Evolutionary conservation across 1,139 yeast species (phyloP).

Genomic region (Kurtzmaniella quercitrusa): DNA sequence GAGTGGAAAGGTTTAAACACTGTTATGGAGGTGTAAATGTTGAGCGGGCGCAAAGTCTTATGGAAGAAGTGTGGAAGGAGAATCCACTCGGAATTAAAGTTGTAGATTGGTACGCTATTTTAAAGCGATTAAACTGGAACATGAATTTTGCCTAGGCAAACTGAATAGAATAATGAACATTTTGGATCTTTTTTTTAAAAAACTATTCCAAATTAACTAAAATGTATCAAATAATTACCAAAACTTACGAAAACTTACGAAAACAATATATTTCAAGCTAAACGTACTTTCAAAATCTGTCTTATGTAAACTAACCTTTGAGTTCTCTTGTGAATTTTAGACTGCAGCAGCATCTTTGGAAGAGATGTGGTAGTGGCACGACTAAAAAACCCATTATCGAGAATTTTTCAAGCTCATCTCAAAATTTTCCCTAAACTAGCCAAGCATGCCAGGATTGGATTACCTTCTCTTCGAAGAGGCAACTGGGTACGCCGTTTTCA

Average conservation of each 20-base stretch:
- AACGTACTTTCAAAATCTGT: no score
- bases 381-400: conserved; percentile 3
- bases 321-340: no score
- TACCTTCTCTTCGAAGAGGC: conserved; percentile 97
- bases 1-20: conserved; percentile 54
- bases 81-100: conserved; percentile 35
- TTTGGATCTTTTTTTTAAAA: neutral
- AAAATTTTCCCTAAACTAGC: conserved; percentile 2
- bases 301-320: no score
- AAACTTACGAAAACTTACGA: no score
- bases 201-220: no score
- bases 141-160: conserved; percentile 64
- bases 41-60: conserved; percentile 52
- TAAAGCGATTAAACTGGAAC: conserved; percentile 71
- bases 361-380: neutral
- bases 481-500: conserved; percentile 95
- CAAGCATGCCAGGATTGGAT: conserved; percentile 64
- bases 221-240: no score
- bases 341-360: neutral
- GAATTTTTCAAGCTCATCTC: conserved; percentile 7
- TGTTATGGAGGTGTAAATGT: conserved; percentile 70
- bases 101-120: conserved; percentile 65
- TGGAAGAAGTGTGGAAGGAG: conserved; percentile 50
- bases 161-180: neutral
- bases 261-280: no score